phyloP scores from a whole-genome alignment of 805 yeast genomes.

The Pichia cabralensis region DNA sequence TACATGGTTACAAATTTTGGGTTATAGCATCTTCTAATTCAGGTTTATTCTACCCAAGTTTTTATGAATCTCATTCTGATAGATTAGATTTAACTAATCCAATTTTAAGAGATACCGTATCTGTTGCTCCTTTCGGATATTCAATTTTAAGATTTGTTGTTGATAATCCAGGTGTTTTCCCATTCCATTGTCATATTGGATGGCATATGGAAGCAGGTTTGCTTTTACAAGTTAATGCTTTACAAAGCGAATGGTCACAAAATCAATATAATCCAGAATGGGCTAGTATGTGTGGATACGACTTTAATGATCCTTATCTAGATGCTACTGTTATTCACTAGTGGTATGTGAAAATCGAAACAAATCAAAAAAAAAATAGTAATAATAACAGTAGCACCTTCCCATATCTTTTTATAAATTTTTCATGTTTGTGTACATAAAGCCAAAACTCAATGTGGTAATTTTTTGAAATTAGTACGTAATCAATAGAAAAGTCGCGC shows the following conservation, averaged over 20 bases:
- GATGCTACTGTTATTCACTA: no score
- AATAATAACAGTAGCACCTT: no score
- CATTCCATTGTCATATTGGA: conserved; percentile 92
- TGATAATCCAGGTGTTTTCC: conserved; percentile 92
- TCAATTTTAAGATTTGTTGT: conserved; percentile 74
- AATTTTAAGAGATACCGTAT: conserved; percentile 67
- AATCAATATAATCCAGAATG: conserved; percentile 2
- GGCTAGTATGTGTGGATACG: conserved; percentile 10
- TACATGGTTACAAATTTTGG: conserved; percentile 86
- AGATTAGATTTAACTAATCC: conserved; percentile 7
- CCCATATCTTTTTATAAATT: no score
- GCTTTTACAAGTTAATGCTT: conserved; percentile 11
- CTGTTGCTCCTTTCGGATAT: conserved; percentile 67
- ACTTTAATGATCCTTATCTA: conserved; percentile 6
- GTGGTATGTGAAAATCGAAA: no score
- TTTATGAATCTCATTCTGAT: conserved; percentile 25
- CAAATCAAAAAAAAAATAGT: no score
- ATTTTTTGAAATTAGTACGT: no score
- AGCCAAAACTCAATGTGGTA: no score
- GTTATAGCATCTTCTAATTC: conserved; percentile 38
- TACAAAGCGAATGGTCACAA: conserved; percentile 9
- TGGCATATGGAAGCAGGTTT: conserved; percentile 58
- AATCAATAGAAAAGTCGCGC: no score
- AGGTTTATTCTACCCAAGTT: conserved; percentile 43
- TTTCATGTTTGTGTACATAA: no score